Evolutionary conservation across 352 stramenopile species (phyloP), one percentile per base, ranked within the genome.

Genomic region (Hyaloperonospora brassicae): DNA sequence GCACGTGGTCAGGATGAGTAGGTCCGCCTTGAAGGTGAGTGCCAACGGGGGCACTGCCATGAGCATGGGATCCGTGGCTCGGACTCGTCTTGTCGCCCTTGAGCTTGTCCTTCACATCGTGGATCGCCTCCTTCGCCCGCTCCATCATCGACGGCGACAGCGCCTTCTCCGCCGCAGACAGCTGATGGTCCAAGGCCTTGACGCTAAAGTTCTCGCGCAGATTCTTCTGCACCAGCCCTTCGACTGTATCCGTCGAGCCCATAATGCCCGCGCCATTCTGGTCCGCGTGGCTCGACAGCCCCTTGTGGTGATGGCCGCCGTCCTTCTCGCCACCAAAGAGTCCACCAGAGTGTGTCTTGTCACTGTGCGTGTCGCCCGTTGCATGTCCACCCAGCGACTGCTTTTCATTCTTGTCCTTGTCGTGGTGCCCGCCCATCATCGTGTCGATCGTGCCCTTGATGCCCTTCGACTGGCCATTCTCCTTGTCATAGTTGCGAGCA

Each of bases 61-160:
- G n/a, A n/a, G n/a, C n/a, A n/a, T n/a, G n/a, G n/a, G n/a, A n/a
- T n/a, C n/a, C n/a, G n/a, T n/a, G n/a, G n/a, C n/a, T n/a, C n/a
- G n/a, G n/a, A n/a, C 57, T 61, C 5, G 55, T 42, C 52, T 61
- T 65, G 41, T 66, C 57, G 6, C 61, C 61, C 43, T 41, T 62
- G 11, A 70, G 11, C 48, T 69, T 69, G 8, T 66, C 57, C 48
- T 69, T 69, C 23, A 66, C 57, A 2, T 66, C 57, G 35, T 70
- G 57, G 8, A 70, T 57, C 13, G 42, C 46, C 27, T 70, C 62
- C 40, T 70, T 70, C 2, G 62, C 62, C 41, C 62, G 62, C 7
- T 66, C 62, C 39, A 66, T 8, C 14, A 70, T 53, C 0, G 62
- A 70, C 25, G 57, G 62, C n/a, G 48, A 47, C 14, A 65, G n/a